These are phyloP conservation scores for Aspergillus oerlinghausenensis DNA, from an alignment of 2,329 filamentous ascomycete species.

Conservation along the genomic window DNA sequence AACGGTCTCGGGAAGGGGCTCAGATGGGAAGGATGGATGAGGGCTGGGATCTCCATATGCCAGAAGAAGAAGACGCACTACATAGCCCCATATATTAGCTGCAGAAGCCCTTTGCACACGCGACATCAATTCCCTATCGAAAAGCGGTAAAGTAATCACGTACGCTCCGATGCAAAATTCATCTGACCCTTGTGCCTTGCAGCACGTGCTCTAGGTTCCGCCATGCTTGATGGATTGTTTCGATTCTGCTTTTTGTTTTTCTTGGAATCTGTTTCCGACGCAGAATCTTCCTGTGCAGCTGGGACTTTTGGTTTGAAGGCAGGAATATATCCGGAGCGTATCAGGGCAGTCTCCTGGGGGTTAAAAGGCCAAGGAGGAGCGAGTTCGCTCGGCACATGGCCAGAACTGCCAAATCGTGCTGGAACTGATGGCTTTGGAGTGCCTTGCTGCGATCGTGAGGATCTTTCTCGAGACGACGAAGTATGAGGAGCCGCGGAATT, in stretches of 20 bases:
- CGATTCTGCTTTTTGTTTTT: slow-evolving; percentile 7
- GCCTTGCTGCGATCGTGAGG: slow-evolving; percentile 1
- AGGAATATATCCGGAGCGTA: slow-evolving; percentile 21
- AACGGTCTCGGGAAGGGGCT: slow-evolving; percentile 77
- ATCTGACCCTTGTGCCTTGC: slow-evolving; percentile 78
- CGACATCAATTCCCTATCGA: neutral
- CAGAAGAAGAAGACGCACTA: slow-evolving; percentile 41
- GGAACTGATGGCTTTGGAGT: neutral
- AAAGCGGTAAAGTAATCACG: slow-evolving; percentile 22
- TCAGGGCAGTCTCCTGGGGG: slow-evolving; percentile 18
- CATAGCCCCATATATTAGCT: neutral
- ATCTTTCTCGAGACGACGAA: neutral
- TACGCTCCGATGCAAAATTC: slow-evolving; percentile 71
- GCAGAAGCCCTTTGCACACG: neutral
- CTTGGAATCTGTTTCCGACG: neutral
- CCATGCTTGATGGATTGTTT: slow-evolving; percentile 37
- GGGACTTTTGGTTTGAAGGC: slow-evolving; percentile 11
- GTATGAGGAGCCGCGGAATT: neutral
- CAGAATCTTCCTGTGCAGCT: slow-evolving; percentile 1
- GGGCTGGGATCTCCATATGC: slow-evolving; percentile 43
- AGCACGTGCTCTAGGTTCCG: slow-evolving; percentile 72
- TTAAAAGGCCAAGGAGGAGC: slow-evolving; percentile 20
- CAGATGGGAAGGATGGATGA: slow-evolving; percentile 62
- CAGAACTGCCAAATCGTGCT: slow-evolving; percentile 6
- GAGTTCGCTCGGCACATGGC: slow-evolving; percentile 14